These are phyloP conservation scores for Trifolium repens DNA, from an alignment of 306 rosid species.

Conservation along the genomic window DNA sequence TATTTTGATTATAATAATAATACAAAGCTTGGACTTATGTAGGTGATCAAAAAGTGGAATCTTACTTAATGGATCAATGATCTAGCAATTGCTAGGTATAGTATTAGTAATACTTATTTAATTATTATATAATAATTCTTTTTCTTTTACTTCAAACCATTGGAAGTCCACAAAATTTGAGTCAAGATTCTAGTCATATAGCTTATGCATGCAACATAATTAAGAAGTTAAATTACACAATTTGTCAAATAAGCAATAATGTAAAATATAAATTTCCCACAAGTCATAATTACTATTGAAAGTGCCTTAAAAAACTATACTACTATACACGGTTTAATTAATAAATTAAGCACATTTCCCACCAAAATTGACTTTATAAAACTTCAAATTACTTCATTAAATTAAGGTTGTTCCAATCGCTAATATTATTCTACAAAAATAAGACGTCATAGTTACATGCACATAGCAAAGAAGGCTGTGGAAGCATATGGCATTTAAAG, in stretches of 20 bases:
- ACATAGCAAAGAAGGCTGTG: conserved; percentile 39
- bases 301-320: conserved; percentile 32
- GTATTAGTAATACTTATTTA: neutral
- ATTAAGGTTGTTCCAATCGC: conserved; percentile 37
- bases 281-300: conserved; percentile 21
- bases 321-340: conserved; percentile 5
- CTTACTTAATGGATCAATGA: conserved; percentile 20
- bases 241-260: conserved; percentile 41
- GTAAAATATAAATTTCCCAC: conserved; percentile 25
- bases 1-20: conserved; percentile 4
- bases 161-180: conserved; percentile 31
- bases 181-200: conserved; percentile 51
- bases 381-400: conserved; percentile 33
- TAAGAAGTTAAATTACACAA: conserved; percentile 38
- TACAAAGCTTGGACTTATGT: conserved; percentile 24
- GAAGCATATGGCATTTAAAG: conserved; percentile 40
- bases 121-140: neutral
- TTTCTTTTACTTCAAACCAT: conserved; percentile 30
- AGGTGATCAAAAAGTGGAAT: conserved; percentile 21
- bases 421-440: conserved; percentile 26
- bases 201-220: conserved; percentile 30
- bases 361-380: conserved; percentile 47
- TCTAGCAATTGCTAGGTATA: neutral
- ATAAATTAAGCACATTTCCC: conserved; percentile 37
- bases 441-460: conserved; percentile 45